Conservation (phyloP, 768 basidiomycete species). For the Russula ochroleuca region DNA sequence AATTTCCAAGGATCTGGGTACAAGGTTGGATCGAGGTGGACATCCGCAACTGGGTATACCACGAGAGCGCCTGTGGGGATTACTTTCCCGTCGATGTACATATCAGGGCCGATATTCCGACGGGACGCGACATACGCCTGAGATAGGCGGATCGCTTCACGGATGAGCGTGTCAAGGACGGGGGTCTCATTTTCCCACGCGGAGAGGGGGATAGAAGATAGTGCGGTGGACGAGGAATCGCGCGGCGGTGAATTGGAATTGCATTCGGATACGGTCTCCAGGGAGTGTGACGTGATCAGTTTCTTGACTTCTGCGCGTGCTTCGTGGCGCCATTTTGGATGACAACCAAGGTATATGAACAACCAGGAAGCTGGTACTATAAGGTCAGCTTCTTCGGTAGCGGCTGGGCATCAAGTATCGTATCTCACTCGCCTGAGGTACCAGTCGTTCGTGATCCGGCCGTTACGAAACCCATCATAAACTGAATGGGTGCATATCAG, state of each 20-base stretch:
- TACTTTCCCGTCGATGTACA: slow-evolving; percentile 61
- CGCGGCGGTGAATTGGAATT: not conserved
- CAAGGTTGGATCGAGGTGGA: slow-evolving; percentile 66
- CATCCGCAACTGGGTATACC: slow-evolving; percentile 75
- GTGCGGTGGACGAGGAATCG: slow-evolving; percentile 41
- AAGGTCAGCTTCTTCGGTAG: slow-evolving; percentile 20
- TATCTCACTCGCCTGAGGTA: slow-evolving; percentile 48
- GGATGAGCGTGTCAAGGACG: slow-evolving; percentile 65
- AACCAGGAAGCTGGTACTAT: slow-evolving; percentile 59
- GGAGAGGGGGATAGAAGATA: slow-evolving; percentile 59
- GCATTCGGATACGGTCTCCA: slow-evolving; percentile 12
- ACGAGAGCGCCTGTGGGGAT: slow-evolving; percentile 73
- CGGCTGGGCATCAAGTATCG: not conserved
- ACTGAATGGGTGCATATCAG: slow-evolving; percentile 42
- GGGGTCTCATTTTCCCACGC: slow-evolving; percentile 70
- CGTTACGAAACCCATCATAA: slow-evolving; percentile 77
- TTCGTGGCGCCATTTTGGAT: slow-evolving; percentile 59
- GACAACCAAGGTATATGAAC: slow-evolving; percentile 63
- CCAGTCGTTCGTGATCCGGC: slow-evolving; percentile 80
- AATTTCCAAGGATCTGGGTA: slow-evolving; percentile 78
- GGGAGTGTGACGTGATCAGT: slow-evolving; percentile 38
- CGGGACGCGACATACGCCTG: slow-evolving; percentile 81
- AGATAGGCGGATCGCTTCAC: slow-evolving; percentile 72
- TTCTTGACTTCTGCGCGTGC: slow-evolving; percentile 57
- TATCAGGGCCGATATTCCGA: slow-evolving; percentile 68